Conservation (phyloP, 179 eudicot species). For the Dionaea muscipula region DNA sequence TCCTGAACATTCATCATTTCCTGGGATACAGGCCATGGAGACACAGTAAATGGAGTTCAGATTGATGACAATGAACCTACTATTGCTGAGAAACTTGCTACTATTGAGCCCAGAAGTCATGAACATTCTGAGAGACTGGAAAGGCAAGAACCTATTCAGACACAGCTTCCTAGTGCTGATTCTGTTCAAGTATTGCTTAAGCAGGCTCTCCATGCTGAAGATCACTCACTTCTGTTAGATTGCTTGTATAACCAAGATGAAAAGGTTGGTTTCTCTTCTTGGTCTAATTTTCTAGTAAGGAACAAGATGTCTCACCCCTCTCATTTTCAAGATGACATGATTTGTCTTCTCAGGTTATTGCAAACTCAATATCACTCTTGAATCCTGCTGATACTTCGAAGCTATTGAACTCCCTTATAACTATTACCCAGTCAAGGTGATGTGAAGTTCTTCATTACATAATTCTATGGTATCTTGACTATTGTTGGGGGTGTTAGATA, state of each 20-base stretch:
- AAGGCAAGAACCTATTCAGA: conserved; percentile 17
- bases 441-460: too few relatives aligned
- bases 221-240: conserved; percentile 48
- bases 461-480: neutral
- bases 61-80: conserved; percentile 60
- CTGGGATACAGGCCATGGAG: conserved; percentile 25
- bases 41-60: conserved; percentile 27
- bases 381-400: conserved; percentile 56
- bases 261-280: conserved; percentile 28
- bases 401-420: conserved; percentile 54
- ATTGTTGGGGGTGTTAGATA: neutral
- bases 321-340: conserved; percentile 4
- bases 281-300: neutral
- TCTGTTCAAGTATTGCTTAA: conserved; percentile 68
- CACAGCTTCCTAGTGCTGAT: conserved; percentile 68
- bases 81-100: conserved; percentile 78
- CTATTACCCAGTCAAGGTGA: conserved; percentile 61
- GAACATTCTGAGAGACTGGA: conserved; percentile 20
- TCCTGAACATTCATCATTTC: conserved; percentile 2
- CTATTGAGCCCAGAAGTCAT: conserved; percentile 28
- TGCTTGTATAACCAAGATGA: conserved; percentile 68
- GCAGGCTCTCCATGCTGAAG: conserved; percentile 80
- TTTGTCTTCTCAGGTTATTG: conserved; percentile 42
- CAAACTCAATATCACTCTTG: conserved; percentile 51
- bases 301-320: neutral